Evolutionary conservation across 1,284 basidiomycete species (phyloP), one percentile per base, ranked within the genome.

Genomic region (Cutaneotrichosporon cyanovorans): DNA sequence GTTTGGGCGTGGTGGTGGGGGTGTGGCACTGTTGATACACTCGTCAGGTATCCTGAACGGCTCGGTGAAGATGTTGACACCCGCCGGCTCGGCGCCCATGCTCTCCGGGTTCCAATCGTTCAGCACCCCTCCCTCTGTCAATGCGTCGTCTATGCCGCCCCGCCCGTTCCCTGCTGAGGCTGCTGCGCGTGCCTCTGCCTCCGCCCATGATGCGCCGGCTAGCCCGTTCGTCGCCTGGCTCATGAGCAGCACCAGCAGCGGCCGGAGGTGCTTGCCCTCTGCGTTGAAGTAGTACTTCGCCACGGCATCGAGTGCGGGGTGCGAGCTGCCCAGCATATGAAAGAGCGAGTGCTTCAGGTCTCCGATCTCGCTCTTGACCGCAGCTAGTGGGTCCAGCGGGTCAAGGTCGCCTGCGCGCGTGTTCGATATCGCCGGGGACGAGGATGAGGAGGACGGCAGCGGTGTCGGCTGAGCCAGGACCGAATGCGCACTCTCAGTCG

Each of bases 241-340:
- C 73, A 96, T 89, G 40, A 98, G 80, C 23, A 98, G 79, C 25
- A 97, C 87, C 37, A 97, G 78, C 55, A 93, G 75, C 1, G 93
- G 91, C 14, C 93, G 81, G 20, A 97, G 78, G 64, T 96, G 90
- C 67, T 95, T 95, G 4, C 75, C 75, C 49, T 75, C 73, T 19
- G 87, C 85, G 50, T 86, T 76, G 69, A 97, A 95, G 74, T 96
- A 96, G 73, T 91, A 95, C 58, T 89, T 82, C 4, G 92, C 90
- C 52, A 96, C 84, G 47, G 85, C 80, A 55, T 85, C 83, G 47
- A 98, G 80, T 1, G 82, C 80, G 2, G 90, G 86, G 68, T 97
- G 87, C 10, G 87, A 85, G 2, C 86, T 85, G 22, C 90, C 91
- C 11, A 98, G 78, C 34, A 98, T 77, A 53, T 78, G 75, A 55